A percentile compares a stretch with the other conserved stretches of the same genome.
Conservation (phyloP, 495 filamentous ascomycete genomes). For the Xylaria curta region DNA sequence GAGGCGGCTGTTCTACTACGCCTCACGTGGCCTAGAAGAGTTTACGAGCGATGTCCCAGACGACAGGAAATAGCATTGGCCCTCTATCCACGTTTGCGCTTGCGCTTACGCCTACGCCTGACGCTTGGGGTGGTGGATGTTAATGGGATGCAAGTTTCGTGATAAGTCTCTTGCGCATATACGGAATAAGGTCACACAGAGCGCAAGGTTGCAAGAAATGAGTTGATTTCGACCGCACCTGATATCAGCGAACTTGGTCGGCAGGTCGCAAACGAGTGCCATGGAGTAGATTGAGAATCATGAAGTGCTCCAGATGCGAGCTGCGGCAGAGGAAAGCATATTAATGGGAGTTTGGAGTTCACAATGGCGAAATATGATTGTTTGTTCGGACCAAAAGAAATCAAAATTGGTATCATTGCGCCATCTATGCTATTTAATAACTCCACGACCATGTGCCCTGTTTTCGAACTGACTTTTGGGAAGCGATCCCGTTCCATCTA, state of each 20-base stretch:
- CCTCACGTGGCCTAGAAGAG: background rate
- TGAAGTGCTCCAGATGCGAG: background rate
- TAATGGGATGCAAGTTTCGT: background rate
- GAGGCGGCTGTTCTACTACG: background rate
- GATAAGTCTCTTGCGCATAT: background rate
- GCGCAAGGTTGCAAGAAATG: background rate
- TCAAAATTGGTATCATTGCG: constrained; percentile 53
- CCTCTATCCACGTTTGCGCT: too few species aligned
- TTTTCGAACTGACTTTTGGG: background rate
- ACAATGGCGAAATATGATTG: background rate
- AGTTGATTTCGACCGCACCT: constrained; percentile 60
- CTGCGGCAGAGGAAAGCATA: constrained; percentile 5
- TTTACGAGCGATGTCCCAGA: constrained; percentile 1
- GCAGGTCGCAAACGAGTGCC: constrained; percentile 75
- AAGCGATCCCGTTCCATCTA: background rate
- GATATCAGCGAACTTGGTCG: constrained; percentile 76
- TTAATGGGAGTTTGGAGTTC: constrained; percentile 18
- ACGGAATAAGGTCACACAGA: background rate
- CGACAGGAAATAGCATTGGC: background rate
- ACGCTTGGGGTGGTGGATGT: background rate
- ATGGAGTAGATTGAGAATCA: constrained; percentile 5
- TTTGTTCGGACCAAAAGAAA: constrained; percentile 26
- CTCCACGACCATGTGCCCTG: constrained; percentile 13
- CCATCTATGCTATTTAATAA: constrained; percentile 28
- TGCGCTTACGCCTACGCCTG: background rate